phyloP scores from a whole-genome alignment of 345 rosid genomes.

The Salix koriyanagi region DNA sequence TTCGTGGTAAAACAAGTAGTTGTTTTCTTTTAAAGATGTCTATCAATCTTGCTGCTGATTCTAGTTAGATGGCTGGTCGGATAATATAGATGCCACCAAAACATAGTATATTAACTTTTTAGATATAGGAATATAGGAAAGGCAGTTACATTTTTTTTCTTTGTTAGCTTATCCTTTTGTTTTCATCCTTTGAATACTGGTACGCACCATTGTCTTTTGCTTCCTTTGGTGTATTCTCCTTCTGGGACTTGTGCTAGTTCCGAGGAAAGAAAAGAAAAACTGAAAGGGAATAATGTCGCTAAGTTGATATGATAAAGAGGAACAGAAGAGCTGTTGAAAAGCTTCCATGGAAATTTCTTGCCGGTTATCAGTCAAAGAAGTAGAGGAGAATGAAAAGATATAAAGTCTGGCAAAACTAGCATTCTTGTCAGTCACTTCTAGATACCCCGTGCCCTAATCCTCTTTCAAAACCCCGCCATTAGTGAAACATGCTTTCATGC shows the following conservation, averaged over 20 bases:
- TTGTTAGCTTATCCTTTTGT: neutral
- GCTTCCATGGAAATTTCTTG: slow-evolving; percentile 61
- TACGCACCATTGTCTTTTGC: slow-evolving; percentile 3
- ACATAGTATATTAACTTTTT: slow-evolving; percentile 18
- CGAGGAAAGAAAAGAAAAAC: slow-evolving; percentile 34
- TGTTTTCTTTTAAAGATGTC: slow-evolving; percentile 18
- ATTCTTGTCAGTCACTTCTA: slow-evolving; percentile 32
- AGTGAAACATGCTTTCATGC: neutral
- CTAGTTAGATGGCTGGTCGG: slow-evolving; percentile 23
- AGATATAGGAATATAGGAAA: slow-evolving; percentile 18
- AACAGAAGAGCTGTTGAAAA: slow-evolving; percentile 63
- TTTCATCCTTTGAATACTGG: slow-evolving; percentile 9
- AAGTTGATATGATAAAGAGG: slow-evolving; percentile 68
- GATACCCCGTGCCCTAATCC: slow-evolving; percentile 19
- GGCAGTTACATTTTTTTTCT: slow-evolving; percentile 23
- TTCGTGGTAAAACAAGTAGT: slow-evolving; percentile 1
- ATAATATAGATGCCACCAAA: slow-evolving; percentile 13
- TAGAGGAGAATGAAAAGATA: slow-evolving; percentile 18
- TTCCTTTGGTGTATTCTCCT: slow-evolving; percentile 6
- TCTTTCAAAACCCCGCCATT: slow-evolving; percentile 1
- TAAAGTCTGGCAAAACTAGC: slow-evolving; percentile 32
- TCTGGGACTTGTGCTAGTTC: slow-evolving; percentile 35
- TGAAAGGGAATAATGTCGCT: slow-evolving; percentile 47
- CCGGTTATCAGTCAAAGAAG: slow-evolving; percentile 41
- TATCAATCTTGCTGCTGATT: slow-evolving; percentile 28